Evolutionary conservation across 106 monocot species (phyloP), one percentile per base, ranked within the genome.

Genomic region (Amphibolis antarctica): DNA sequence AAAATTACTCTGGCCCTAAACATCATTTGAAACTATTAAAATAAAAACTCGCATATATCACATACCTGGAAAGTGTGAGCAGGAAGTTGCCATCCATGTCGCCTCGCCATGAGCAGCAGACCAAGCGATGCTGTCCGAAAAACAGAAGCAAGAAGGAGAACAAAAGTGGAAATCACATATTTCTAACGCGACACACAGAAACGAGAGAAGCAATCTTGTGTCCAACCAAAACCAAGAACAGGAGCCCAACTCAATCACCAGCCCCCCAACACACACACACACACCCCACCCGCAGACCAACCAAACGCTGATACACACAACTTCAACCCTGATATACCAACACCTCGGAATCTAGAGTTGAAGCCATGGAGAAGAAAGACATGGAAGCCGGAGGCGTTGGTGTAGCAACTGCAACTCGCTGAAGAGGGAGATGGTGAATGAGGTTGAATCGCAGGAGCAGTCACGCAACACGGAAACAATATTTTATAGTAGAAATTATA

Each of bases 61-160:
- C 0, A 47, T 19, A 72, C 72, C 65, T 72, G 72, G 26, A 72
- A 64, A 15, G 72, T 63, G 47, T 72, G 72, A 1, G 72, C 72
- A 29, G 72, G 72, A 45, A 72, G 72, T 28, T 72, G 64, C 72
- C 72, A 72, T 57, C 72, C 72, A 46, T 72, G 72, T 27, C 72
- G 72, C 46, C 72, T 53, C 28, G 65, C 65, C 72, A 72, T 72
- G 43, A 46, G 26, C 55, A 65, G 20, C 30, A 45, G 25, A 25
- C 14, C 46, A 22, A 60, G 36, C 19, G n/a, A 19, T 11, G 24
- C 54, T 1, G n/a, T 24, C 25, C 12, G 47, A 21, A 27, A 7
- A 5, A 36, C 42, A 44, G 43, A 12, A 12, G 11, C 42, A 36
- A 43, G 19, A 20, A n/a, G 12, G 11, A 61, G 15, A 19, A 43